phyloP scores from a whole-genome alignment of 148 eudicot species.

The Arctostaphylos glauca region DNA sequence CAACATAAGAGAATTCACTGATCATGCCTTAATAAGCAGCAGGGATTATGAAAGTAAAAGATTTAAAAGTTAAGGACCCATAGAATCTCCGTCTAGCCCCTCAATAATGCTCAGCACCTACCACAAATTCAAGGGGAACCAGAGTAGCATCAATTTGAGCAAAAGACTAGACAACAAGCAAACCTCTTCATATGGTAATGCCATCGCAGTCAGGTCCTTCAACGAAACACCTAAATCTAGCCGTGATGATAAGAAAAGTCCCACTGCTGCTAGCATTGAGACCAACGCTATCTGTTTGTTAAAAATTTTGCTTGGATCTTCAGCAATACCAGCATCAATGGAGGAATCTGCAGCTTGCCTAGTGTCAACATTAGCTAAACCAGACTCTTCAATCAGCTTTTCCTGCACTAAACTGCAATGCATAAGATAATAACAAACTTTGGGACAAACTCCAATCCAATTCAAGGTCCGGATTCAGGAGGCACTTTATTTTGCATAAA shows the following conservation, averaged over 20 bases:
- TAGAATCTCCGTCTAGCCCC: background rate
- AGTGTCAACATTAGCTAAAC: slow-evolving; percentile 28
- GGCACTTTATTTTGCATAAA: background rate
- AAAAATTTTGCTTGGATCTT: slow-evolving; percentile 56
- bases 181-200: slow-evolving; percentile 91
- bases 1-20: background rate
- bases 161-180: slow-evolving; percentile 12
- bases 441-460: background rate
- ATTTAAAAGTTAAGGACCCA: background rate
- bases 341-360: slow-evolving; percentile 36
- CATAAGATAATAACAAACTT: background rate
- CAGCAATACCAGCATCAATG: slow-evolving; percentile 43
- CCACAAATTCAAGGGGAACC: background rate
- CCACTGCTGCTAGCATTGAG: slow-evolving; percentile 66
- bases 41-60: no score
- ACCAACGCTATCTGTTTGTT: slow-evolving; percentile 61
- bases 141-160: background rate
- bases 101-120: background rate
- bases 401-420: slow-evolving; percentile 41
- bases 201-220: slow-evolving; percentile 75
- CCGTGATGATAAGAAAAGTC: slow-evolving; percentile 61
- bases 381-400: slow-evolving; percentile 32
- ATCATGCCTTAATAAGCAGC: background rate
- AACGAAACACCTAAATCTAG: slow-evolving; percentile 85
- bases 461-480: background rate